Conservation (phyloP, 2,329 filamentous ascomycete genomes). For the Penicillium palitans region DNA sequence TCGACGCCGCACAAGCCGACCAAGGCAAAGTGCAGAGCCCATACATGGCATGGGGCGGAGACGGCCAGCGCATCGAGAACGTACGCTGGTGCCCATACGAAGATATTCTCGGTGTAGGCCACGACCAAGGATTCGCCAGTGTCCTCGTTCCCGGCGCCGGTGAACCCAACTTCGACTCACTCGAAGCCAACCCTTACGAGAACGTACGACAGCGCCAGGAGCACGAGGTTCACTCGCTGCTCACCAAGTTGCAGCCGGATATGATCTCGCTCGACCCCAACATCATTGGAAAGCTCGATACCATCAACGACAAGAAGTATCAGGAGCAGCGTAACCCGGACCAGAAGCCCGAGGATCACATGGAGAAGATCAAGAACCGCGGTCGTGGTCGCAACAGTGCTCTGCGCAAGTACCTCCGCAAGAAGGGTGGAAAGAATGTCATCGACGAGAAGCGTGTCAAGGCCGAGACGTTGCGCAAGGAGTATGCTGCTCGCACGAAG, state of each 20-base stretch:
- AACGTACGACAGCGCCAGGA: slow-evolving; percentile 90
- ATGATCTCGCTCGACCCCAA: slow-evolving; percentile 96
- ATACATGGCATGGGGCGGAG: slow-evolving; percentile 90
- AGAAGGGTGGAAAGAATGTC: slow-evolving; percentile 89
- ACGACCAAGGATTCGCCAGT: slow-evolving; percentile 83
- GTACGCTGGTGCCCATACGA: slow-evolving; percentile 93
- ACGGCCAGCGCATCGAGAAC: slow-evolving; percentile 76
- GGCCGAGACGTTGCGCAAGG: slow-evolving; percentile 76
- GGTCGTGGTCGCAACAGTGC: slow-evolving; percentile 88
- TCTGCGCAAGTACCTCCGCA: slow-evolving; percentile 82
- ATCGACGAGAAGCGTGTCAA: slow-evolving; percentile 92
- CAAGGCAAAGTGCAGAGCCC: slow-evolving; percentile 80
- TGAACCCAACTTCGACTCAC: slow-evolving; percentile 91
- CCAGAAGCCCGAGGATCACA: slow-evolving; percentile 60
- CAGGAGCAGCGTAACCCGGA: slow-evolving; percentile 79
- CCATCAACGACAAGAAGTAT: slow-evolving; percentile 74
- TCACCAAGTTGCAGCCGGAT: slow-evolving; percentile 93
- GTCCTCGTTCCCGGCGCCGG: slow-evolving; percentile 92
- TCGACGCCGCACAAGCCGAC: slow-evolving; percentile 69
- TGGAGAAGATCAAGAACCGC: slow-evolving; percentile 67
- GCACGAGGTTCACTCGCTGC: slow-evolving; percentile 79
- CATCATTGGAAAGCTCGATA: slow-evolving; percentile 84
- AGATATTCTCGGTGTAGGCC: slow-evolving; percentile 82
- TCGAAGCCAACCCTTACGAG: slow-evolving; percentile 95
- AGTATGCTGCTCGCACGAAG: slow-evolving; percentile 66